phyloP scores from a whole-genome alignment of 2,329 filamentous ascomycete genomes.

The Thelonectria olida region DNA sequence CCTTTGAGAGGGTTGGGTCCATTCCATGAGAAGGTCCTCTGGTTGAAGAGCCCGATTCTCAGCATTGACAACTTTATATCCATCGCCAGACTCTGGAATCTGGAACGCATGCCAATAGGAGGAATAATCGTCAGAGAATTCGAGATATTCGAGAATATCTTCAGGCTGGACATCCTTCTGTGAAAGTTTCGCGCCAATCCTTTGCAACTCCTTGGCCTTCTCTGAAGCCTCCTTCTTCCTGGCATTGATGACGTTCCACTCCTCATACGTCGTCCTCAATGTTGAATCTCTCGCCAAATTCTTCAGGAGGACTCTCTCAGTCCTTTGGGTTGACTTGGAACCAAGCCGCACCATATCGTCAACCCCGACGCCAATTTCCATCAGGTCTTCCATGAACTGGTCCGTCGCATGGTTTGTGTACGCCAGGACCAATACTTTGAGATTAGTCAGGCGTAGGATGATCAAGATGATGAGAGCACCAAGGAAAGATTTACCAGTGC shows the following conservation, averaged over 20 bases:
- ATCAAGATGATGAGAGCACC: conserved; percentile 70
- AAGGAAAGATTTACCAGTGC: conserved; percentile 80
- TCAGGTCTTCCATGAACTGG: conserved; percentile 72
- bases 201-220: conserved; percentile 38
- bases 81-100: conserved; percentile 55
- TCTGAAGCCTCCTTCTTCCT: conserved; percentile 40
- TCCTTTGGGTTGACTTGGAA: conserved; percentile 62
- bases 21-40: conserved; percentile 27
- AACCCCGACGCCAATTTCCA: conserved; percentile 63
- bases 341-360: conserved; percentile 69
- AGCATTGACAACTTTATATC: conserved; percentile 56
- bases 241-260: conserved; percentile 48
- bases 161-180: not conserved
- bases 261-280: conserved; percentile 39
- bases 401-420: conserved; percentile 76
- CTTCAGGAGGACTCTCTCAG: conserved; percentile 56
- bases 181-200: conserved; percentile 27
- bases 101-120: conserved; percentile 66
- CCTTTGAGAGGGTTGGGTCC: conserved; percentile 18
- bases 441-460: conserved; percentile 57
- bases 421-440: conserved; percentile 69
- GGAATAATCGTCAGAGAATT: conserved; percentile 61
- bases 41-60: conserved; percentile 53
- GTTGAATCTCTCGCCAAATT: conserved; percentile 47
- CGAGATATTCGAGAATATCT: conserved; percentile 53